Base-by-base conservation (phyloP, 2,329 filamentous ascomycete species). In the Cryphonectria parasitica region DNA sequence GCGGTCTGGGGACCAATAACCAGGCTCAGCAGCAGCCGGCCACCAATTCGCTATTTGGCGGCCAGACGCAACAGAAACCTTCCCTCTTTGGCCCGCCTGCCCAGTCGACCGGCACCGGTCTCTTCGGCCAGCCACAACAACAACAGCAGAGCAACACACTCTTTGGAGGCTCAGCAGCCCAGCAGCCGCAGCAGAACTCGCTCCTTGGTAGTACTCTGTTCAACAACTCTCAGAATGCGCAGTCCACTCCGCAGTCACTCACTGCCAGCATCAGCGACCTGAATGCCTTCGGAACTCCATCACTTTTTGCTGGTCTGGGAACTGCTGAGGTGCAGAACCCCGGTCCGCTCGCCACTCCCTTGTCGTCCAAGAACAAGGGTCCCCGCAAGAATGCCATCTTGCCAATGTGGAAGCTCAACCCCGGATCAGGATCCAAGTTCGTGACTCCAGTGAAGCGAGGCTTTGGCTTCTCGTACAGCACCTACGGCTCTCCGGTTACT, bases 401-500 rank as follows among this genome's bases (percentile, higher is more conserved):
- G 68, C 94, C 94, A 2, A 90, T 96, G 78, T 94, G 95, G 83
- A 96, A 95, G 82, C 87, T 97, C 74, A 95, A 94, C 63, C 93
- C 94, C 0, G 89, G 89, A 63, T 93, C 93, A 45, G 90, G 92
- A 11, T 91, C 92, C 31, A 91, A 94, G 64, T 90, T 95, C 69
- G 88, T 90, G 41, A 97, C 94, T 0, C 94, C 95, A 0, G 92
- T 94, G 75, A 95, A 94, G 82, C 89, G 92, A 69, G 94, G 93
- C 6, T 98, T 93, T 78, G 95, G 95, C 2, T 97, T 98, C 79
- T 94, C 92, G 1, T 98, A 98, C 81, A 97, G 94, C 74, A 94
- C 91, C 2, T 97, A 97, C 76, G 94, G 93, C 61, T 95, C 92
- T 1, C 94, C 95, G 7, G 89, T 85, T 70, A 93, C 89, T 75